Base-by-base conservation (phyloP, 768 basidiomycete species). In the Mrakia frigida region DNA sequence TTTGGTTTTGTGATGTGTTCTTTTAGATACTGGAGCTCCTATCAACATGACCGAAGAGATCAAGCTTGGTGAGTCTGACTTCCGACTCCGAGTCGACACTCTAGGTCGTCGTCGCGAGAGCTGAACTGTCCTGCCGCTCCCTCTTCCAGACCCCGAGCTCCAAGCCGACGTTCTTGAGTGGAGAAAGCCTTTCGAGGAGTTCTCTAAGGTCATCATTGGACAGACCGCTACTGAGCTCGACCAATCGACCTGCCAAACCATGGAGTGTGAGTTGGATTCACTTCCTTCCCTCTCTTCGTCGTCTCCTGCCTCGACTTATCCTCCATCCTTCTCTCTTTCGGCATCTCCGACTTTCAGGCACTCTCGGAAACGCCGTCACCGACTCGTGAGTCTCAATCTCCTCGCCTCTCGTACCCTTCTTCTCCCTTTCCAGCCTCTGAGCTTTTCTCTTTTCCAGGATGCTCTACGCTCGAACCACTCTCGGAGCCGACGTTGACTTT, bases 351-450 rank as follows among this genome's bases (percentile, higher is more conserved):
- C n/a, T n/a, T n/a, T n/a, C 25, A 43, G 43, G 52, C 46, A 85
- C 83, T 28, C 82, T 86, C 59, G 86, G 86, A 5, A 82, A 85
- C 77, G 83, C 86, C 77, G 84, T 84, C 59, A 84, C 84, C 46
- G 86, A 87, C 77, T 84, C 85, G 18, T 56, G 83, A 85, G 81
- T 81, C 84, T 46, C 84, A 84, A 23, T 52, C 3, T 56, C n/a
- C 9, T 2, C 56, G 10, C 25, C 56, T 56, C n/a, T 9, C 43
- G 43, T 7, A 46, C 43, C 43, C 43, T 28, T 28, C 23, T 14
- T n/a, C n/a, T 56, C 28, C 18, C 13, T 5, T 18, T 28, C 28
- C 13, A 25, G 56, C 56, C n/a, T 56, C 23, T 6, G 14, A 18
- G 39, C 43, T 14, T 14, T 10, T 46, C 46, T 21, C 56, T 56